Evolutionary conservation across 2,329 filamentous ascomycete species (phyloP).

Genomic region (Fusarium beomiforme): DNA sequence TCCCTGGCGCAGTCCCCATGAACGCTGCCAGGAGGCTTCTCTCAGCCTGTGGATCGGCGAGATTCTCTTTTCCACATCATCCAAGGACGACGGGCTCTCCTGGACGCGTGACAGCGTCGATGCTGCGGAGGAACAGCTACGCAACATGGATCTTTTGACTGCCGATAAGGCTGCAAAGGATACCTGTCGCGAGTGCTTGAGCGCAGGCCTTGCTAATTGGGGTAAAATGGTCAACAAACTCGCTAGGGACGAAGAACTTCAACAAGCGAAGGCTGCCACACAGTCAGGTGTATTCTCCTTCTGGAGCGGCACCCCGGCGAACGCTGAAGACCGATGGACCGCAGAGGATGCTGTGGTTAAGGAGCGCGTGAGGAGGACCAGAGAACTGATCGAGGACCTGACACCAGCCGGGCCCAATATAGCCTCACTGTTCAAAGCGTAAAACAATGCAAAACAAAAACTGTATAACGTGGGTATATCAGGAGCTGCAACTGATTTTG

Average conservation of each 20-base stretch:
- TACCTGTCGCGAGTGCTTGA: constrained; percentile 80
- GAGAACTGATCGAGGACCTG: constrained; percentile 62
- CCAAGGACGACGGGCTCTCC: constrained; percentile 75
- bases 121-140: constrained; percentile 75
- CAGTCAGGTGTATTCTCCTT: constrained; percentile 49
- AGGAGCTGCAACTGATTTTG: constrained; percentile 22
- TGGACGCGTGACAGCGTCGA: constrained; percentile 94
- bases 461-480: not conserved
- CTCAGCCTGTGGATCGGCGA: constrained; percentile 93
- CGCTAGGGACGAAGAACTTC: constrained; percentile 60
- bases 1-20: constrained; percentile 70
- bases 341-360: constrained; percentile 65
- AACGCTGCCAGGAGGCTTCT: constrained; percentile 85
- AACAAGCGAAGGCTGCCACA: constrained; percentile 47
- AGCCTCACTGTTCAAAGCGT: constrained; percentile 54
- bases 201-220: constrained; percentile 84
- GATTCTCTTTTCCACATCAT: constrained; percentile 78
- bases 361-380: constrained; percentile 61
- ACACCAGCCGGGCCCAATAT: constrained; percentile 50
- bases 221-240: constrained; percentile 78
- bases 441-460: constrained; percentile 28
- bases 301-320: constrained; percentile 49
- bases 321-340: constrained; percentile 58
- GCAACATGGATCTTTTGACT: constrained; percentile 49
- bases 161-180: constrained; percentile 50